Percentiles rank a stretch among this genome's conserved stretches.
These are phyloP conservation scores for Microstegium vimineum DNA, from an alignment of 176 grass and related monocot genomes.

Conservation along the genomic window DNA sequence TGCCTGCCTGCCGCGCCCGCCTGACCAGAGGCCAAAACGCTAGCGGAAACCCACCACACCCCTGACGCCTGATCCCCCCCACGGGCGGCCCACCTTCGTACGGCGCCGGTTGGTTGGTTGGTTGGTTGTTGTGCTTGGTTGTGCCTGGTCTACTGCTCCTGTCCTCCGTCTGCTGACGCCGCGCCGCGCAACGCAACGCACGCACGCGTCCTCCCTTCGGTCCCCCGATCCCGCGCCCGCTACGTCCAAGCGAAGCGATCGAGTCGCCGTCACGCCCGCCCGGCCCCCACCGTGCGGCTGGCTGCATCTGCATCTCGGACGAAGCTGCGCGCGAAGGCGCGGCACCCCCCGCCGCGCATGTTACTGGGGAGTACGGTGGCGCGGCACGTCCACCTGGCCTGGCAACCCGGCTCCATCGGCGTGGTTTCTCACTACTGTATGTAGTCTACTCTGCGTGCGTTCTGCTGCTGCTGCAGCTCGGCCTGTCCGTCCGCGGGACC, in stretches of 20 bases:
- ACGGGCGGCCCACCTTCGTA: background rate
- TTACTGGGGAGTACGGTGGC: background rate
- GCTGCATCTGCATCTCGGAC: background rate
- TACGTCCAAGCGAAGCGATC: background rate
- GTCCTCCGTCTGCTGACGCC: slow-evolving; percentile 20
- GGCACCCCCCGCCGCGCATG: background rate
- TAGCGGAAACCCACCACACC: background rate
- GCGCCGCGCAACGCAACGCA: background rate
- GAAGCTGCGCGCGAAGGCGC: slow-evolving; percentile 56
- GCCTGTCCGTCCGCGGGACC: background rate
- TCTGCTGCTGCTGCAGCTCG: background rate
- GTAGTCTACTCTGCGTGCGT: background rate
- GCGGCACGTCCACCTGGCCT: slow-evolving; percentile 4
- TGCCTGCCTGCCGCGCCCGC: too few relatives aligned
- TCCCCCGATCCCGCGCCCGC: background rate
- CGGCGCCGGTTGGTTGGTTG: slow-evolving; percentile 2
- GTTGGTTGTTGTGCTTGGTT: background rate
- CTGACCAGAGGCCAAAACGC: background rate
- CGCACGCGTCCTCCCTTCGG: background rate
- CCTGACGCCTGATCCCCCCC: background rate
- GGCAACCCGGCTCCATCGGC: background rate
- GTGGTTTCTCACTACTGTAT: slow-evolving; percentile 41
- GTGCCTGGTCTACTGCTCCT: background rate
- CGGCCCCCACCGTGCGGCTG: background rate
- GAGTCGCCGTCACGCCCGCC: slow-evolving; percentile 7